These are phyloP conservation scores for Escallonia rubra DNA, from an alignment of 129 eudicot genomes.

Conservation along the genomic window DNA sequence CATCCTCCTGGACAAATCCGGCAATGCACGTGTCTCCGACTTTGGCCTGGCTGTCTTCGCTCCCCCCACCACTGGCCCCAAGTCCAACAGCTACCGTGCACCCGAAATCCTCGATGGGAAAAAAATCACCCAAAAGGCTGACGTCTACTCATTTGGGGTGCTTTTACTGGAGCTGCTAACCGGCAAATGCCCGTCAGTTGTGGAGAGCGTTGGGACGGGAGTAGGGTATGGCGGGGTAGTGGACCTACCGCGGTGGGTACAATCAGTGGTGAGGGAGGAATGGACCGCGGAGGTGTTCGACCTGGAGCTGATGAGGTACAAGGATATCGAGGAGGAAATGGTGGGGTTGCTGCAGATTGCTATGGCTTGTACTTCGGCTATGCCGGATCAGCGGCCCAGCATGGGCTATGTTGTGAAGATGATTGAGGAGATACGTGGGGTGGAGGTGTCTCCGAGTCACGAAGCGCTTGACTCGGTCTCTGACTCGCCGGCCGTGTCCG, in stretches of 20 bases:
- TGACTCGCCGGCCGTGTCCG: constrained; percentile 50
- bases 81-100: constrained; percentile 69
- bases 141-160: constrained; percentile 87
- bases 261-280: constrained; percentile 84
- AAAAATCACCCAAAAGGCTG: constrained; percentile 56
- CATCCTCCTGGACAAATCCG: constrained; percentile 59
- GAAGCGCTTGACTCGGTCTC: constrained; percentile 35
- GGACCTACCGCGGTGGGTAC: constrained; percentile 92
- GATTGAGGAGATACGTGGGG: constrained; percentile 65
- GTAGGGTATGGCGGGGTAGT: constrained; percentile 42
- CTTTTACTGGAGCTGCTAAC: constrained; percentile 77
- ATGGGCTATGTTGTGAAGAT: constrained; percentile 58
- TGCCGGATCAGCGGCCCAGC: constrained; percentile 66
- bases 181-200: constrained; percentile 59
- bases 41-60: constrained; percentile 57
- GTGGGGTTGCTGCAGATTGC: constrained; percentile 72
- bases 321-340: constrained; percentile 84
- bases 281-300: constrained; percentile 97
- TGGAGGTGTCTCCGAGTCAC: constrained; percentile 44
- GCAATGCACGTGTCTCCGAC: constrained; percentile 67
- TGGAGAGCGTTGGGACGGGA: constrained; percentile 35
- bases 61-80: constrained; percentile 28
- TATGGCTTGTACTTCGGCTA: constrained; percentile 53
- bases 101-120: constrained; percentile 57
- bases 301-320: constrained; percentile 82